These are phyloP conservation scores for Pholiota conissans DNA, from an alignment of 768 basidiomycete genomes.

Conservation along the genomic window DNA sequence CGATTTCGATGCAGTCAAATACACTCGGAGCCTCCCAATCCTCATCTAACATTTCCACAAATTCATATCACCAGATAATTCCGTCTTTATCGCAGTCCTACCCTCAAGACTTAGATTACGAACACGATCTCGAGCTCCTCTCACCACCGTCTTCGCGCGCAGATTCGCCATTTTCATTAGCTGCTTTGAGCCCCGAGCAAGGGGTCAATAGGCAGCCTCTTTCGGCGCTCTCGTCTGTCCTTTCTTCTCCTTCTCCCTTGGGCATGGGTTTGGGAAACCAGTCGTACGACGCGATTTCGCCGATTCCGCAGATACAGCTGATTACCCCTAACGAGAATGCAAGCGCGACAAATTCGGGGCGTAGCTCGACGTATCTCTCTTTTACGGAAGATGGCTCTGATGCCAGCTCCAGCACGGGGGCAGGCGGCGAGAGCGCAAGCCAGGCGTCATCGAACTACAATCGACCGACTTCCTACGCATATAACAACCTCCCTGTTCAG, in stretches of 20 bases:
- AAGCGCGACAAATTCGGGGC: constrained; percentile 9
- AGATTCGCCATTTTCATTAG: constrained; percentile 39
- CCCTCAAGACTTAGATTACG: constrained; percentile 42
- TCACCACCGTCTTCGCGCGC: constrained; percentile 44
- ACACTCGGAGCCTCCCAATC: background rate
- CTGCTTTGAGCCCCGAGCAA: constrained; percentile 18
- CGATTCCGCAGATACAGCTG: constrained; percentile 6
- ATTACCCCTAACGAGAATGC: constrained; percentile 4
- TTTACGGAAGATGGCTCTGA: constrained; percentile 10
- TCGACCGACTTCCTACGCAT: background rate
- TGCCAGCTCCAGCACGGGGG: constrained; percentile 4
- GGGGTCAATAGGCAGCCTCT: constrained; percentile 1
- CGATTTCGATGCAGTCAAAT: constrained; percentile 8
- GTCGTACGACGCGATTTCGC: constrained; percentile 18
- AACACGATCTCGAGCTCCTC: constrained; percentile 42
- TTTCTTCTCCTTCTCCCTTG: constrained; percentile 15
- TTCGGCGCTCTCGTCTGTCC: constrained; percentile 9
- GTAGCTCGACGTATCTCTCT: constrained; percentile 18
- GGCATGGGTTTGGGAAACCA: constrained; percentile 16
- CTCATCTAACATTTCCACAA: background rate
- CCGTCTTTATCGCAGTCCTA: constrained; percentile 44
- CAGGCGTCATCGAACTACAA: background rate
- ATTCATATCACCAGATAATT: constrained; percentile 17
- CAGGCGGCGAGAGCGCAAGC: background rate
- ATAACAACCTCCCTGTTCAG: background rate